Evolutionary conservation across 495 filamentous ascomycete species (phyloP).

Genomic region (Penicillium cosmopolitanum): DNA sequence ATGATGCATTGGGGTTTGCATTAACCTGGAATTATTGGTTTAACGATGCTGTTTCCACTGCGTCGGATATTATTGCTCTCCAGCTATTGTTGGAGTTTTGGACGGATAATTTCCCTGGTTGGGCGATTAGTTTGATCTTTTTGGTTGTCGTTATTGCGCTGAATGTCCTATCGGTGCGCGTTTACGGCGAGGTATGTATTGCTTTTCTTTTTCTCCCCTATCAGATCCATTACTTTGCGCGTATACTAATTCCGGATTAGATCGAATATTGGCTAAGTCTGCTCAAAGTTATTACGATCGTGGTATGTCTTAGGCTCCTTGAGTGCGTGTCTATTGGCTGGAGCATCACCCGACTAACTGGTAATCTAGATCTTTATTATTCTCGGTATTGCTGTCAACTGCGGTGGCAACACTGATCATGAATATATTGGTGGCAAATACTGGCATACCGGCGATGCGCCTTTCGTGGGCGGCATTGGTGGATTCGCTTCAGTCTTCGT

Average conservation of each 20-base stretch:
- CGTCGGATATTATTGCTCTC: constrained; percentile 57
- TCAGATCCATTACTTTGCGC: background rate
- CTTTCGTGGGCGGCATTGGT: constrained; percentile 57
- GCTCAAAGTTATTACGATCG: constrained; percentile 59
- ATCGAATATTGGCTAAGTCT: constrained; percentile 59
- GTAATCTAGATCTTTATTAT: constrained; percentile 54
- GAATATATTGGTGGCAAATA: constrained; percentile 51
- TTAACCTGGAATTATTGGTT: constrained; percentile 64
- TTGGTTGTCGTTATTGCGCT: constrained; percentile 50
- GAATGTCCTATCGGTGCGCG: constrained; percentile 55
- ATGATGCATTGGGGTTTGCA: constrained; percentile 58
- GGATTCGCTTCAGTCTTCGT: constrained; percentile 59
- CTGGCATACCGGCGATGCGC: constrained; percentile 50
- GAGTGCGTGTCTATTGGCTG: background rate
- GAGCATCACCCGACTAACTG: background rate
- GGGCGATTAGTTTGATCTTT: constrained; percentile 57
- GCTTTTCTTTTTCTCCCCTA: constrained; percentile 6
- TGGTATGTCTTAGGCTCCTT: constrained; percentile 37
- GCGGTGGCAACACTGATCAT: constrained; percentile 49
- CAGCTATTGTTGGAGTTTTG: constrained; percentile 58
- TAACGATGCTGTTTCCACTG: constrained; percentile 61
- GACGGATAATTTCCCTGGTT: constrained; percentile 55
- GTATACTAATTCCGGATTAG: constrained; percentile 25
- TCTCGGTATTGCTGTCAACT: constrained; percentile 54
- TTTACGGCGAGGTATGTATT: constrained; percentile 55